A percentile compares a stretch with the other conserved stretches of the same genome.
Conservation (phyloP, 495 filamentous ascomycete genomes). For the Choiromyces venosus region DNA sequence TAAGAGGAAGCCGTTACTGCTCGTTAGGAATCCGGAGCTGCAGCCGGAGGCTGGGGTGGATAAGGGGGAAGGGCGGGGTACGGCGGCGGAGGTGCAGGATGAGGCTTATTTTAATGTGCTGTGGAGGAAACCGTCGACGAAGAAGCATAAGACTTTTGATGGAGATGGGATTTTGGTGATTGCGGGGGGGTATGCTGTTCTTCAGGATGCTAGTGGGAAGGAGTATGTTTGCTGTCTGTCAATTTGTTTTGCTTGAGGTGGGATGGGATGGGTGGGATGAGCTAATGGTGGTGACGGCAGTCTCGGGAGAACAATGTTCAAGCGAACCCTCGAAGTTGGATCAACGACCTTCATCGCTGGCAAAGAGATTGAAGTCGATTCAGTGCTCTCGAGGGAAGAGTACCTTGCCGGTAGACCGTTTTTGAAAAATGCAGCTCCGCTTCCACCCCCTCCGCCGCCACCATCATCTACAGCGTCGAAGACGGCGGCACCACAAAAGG, state of each 20-base stretch:
- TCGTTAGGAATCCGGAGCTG: conserved; percentile 43
- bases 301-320: conserved; percentile 53
- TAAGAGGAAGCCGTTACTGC: conserved; percentile 47
- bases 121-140: conserved; percentile 69
- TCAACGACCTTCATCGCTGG: conserved; percentile 60
- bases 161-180: conserved; percentile 68
- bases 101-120: conserved; percentile 63
- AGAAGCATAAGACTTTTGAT: conserved; percentile 85
- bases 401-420: conserved; percentile 58
- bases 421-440: conserved; percentile 30
- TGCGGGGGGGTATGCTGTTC: conserved; percentile 53
- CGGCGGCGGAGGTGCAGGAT: too few relatives aligned
- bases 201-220: conserved; percentile 62
- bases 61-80: conserved; percentile 13
- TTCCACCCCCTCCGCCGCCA: background rate
- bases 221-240: conserved; percentile 47
- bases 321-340: conserved; percentile 55
- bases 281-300: background rate
- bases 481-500: background rate
- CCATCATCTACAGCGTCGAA: background rate
- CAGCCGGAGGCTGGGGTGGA: background rate
- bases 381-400: conserved; percentile 57
- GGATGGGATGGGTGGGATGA: background rate
- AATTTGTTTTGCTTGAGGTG: background rate
- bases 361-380: conserved; percentile 71